phyloP scores from a whole-genome alignment of 768 basidiomycete species.

The Leccinum longicurvipes region DNA sequence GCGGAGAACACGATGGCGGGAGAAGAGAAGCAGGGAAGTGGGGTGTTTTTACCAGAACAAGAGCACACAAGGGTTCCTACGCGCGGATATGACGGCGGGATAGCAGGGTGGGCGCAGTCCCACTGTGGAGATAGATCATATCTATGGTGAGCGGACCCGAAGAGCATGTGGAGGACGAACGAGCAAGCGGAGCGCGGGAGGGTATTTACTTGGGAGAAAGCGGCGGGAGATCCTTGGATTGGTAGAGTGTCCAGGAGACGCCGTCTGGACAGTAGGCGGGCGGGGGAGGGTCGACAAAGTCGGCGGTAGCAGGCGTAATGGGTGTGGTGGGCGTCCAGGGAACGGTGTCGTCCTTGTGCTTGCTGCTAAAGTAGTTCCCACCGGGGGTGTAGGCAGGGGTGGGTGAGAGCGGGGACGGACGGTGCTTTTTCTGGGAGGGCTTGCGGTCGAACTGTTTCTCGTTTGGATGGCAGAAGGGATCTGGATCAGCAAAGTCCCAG shows the following conservation, averaged over 20 bases:
- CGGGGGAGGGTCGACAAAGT: conserved; percentile 25
- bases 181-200: neutral
- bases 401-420: conserved; percentile 14
- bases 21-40: neutral
- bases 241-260: conserved; percentile 2
- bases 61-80: neutral
- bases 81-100: neutral
- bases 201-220: neutral
- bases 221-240: neutral
- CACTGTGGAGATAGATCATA: too few species aligned
- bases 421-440: conserved; percentile 4
- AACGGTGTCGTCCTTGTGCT: conserved; percentile 20
- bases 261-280: conserved; percentile 24
- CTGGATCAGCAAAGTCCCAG: conserved; percentile 33
- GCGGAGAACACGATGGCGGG: neutral
- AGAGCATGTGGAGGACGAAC: neutral
- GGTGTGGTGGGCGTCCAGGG: conserved; percentile 18
- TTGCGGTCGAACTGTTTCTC: neutral
- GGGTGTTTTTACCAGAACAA: neutral
- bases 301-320: neutral
- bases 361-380: conserved; percentile 13
- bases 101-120: neutral
- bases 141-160: neutral
- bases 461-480: conserved; percentile 12
- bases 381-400: conserved; percentile 5